These are phyloP conservation scores for Calonectria pseudoturangicola DNA, from an alignment of 2,329 filamentous ascomycete species.

Conservation along the genomic window DNA sequence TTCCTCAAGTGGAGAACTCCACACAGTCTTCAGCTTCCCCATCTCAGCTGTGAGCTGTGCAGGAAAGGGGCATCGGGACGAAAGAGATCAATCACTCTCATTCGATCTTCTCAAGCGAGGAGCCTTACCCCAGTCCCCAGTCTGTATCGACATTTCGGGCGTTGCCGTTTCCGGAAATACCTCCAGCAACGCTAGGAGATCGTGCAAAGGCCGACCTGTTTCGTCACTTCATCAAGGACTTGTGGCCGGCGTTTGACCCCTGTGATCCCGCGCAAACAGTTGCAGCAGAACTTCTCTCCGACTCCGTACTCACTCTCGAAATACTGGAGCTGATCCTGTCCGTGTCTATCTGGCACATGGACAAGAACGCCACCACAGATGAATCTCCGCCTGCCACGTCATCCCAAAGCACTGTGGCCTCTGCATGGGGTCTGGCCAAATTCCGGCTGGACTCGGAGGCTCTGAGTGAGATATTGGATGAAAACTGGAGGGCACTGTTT, in stretches of 20 bases:
- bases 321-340: background rate
- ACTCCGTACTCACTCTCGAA: background rate
- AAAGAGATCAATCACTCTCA: background rate
- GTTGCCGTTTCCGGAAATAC: background rate
- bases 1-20: background rate
- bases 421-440: background rate
- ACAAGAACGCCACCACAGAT: background rate
- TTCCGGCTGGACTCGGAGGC: background rate
- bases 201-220: background rate
- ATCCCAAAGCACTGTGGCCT: background rate
- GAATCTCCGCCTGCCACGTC: background rate
- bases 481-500: background rate
- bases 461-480: background rate
- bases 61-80: background rate
- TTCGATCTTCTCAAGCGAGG: background rate
- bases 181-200: background rate
- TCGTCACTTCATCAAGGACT: slow-evolving; percentile 3
- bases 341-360: background rate
- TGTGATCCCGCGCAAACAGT: background rate
- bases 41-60: background rate
- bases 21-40: background rate
- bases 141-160: background rate
- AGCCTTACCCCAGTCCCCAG: background rate
- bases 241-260: slow-evolving; percentile 4
- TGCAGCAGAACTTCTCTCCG: background rate